Conservation (phyloP, 2,329 filamentous ascomycete species). For the Phyllosticta capitalensis region DNA sequence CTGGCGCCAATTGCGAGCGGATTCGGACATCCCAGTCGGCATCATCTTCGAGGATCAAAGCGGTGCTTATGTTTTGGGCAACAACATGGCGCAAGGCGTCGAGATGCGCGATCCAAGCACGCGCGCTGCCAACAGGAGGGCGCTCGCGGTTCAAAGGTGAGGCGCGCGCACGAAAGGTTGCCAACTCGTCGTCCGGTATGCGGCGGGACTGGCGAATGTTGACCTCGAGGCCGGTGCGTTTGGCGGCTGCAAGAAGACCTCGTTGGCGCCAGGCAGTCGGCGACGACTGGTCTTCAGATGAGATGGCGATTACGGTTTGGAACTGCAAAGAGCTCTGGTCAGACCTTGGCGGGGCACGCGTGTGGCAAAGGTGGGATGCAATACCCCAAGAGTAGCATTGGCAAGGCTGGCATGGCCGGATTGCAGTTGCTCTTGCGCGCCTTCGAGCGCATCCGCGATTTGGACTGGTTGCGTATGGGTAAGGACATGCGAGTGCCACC, state of each 20-base stretch:
- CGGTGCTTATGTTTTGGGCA: conserved; percentile 11
- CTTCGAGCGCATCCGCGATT: background rate
- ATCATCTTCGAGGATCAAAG: conserved; percentile 17
- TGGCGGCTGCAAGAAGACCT: conserved; percentile 4
- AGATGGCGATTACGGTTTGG: conserved; percentile 9
- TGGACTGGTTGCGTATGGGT: background rate
- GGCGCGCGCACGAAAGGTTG: background rate
- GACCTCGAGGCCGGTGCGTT: conserved; percentile 4
- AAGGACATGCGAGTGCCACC: conserved; percentile 3
- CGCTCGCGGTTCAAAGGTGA: background rate
- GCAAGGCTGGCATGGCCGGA: background rate
- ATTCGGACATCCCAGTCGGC: conserved; percentile 18
- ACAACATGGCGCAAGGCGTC: conserved; percentile 6
- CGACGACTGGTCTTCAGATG: conserved; percentile 4
- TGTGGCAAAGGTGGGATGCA: background rate
- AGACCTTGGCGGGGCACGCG: background rate
- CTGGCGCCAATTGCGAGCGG: conserved; percentile 13
- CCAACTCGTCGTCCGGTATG: conserved; percentile 3
- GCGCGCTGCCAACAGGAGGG: conserved; percentile 1
- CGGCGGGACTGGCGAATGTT: conserved; percentile 2
- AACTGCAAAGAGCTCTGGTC: background rate
- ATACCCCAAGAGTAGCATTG: conserved; percentile 8
- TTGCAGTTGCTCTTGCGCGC: background rate
- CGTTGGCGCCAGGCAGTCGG: conserved; percentile 7
- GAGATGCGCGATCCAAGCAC: conserved; percentile 8